A percentile compares a stretch with the other conserved stretches of the same genome.
These are phyloP conservation scores for Tetrahymena thermophila DNA, from an alignment of 73 alveolate genomes.

Conservation along the genomic window DNA sequence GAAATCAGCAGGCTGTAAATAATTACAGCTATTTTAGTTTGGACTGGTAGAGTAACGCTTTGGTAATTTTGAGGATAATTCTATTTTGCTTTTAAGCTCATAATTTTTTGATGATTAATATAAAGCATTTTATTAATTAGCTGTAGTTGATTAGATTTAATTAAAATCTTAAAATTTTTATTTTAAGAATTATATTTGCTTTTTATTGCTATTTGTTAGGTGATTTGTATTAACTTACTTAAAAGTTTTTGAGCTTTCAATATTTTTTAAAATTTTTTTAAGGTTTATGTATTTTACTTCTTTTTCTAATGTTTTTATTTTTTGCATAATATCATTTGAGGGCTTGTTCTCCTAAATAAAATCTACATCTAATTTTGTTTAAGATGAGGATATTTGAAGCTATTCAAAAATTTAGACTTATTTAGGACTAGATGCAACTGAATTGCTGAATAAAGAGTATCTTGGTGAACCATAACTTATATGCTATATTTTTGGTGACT, in stretches of 20 bases:
- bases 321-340: background rate
- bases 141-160: background rate
- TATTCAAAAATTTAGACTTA: background rate
- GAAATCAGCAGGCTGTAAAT: background rate
- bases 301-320: background rate
- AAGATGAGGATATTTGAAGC: background rate
- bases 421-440: background rate
- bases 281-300: background rate
- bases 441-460: background rate
- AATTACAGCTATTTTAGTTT: background rate
- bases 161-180: background rate
- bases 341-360: background rate
- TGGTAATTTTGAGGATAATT: background rate
- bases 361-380: background rate
- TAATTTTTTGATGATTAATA: background rate
- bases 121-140: background rate
- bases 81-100: background rate
- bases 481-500: background rate
- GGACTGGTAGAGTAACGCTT: background rate
- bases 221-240: background rate
- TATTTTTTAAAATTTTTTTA: background rate
- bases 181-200: background rate
- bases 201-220: background rate
- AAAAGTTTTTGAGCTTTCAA: background rate
- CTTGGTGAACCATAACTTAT: background rate